Evolutionary conservation across 805 yeast species (phyloP), one percentile per base, ranked within the genome.

Genomic region (Ogataea philodendri): DNA sequence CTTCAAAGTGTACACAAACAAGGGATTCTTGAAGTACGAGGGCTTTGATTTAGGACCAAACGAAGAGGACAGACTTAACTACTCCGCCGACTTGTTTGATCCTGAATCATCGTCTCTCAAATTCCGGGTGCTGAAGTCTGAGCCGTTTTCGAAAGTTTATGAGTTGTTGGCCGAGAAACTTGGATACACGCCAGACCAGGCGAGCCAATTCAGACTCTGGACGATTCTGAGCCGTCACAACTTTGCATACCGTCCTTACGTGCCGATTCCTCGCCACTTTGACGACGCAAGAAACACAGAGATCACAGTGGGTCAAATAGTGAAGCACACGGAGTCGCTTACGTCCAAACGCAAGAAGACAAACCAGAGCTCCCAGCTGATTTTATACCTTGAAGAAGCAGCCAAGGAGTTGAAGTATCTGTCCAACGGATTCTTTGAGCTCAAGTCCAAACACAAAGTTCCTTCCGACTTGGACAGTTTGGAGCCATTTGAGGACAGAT

Each of bases 21-120:
- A 65, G 2, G 72, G 77, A 26, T 81, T 85, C 49, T 61, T 65
- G 37, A 63, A 73, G 35, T 81, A 74, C 52, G 69, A 76, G 51
- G 95, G 94, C 0, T 80, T 84, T 52, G 96, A 88, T 56, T 54
- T 83, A 10, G 85, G 81, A 9, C 80, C 86, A 4, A 84, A 84
- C 66, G 71, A 74, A 9, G 54, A 52, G 4, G 60, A 58, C 27
- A 52, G 48, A 8, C 65, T 66, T 28, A 65, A 66, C 28, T 79
- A 65, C 46, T 73, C 73, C 30, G 70, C 74, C 19, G 72, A 67
- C 1, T 55, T 75, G n/a, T 69, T 67, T 45, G 69, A 67, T 22
- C 63, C 66, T 1, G 65, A 64, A 5, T 66, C 76, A 1, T 66
- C 63, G 39, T 81, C 93, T 0, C 8, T 64, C 2, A 49, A 58